Conservation (phyloP, 306 rosid genomes). For the Casuarina cunninghamiana region DNA sequence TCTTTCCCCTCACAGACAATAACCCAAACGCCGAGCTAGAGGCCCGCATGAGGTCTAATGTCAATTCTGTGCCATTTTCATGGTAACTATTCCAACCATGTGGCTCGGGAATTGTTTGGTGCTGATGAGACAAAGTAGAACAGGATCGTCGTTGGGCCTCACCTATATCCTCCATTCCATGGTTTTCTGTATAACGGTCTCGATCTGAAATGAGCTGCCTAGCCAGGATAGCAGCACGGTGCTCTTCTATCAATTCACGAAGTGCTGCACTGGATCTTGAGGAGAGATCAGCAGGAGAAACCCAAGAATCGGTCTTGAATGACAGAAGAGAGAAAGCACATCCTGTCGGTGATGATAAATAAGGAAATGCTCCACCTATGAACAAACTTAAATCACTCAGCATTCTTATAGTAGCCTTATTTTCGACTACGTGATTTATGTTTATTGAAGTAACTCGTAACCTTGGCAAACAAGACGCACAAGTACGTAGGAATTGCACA, state of each 20-base stretch:
- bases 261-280: constrained; percentile 82
- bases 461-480: neutral
- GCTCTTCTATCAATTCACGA: constrained; percentile 79
- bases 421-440: neutral
- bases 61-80: constrained; percentile 28
- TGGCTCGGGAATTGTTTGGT: constrained; percentile 50
- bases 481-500: neutral
- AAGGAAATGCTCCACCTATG: constrained; percentile 33
- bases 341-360: constrained; percentile 45
- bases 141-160: constrained; percentile 34
- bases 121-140: constrained; percentile 39
- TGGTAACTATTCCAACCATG: constrained; percentile 38
- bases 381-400: constrained; percentile 13
- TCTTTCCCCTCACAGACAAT: constrained; percentile 31
- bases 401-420: neutral
- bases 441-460: neutral
- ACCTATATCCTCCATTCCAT: constrained; percentile 36
- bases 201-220: constrained; percentile 56
- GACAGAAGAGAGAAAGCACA: constrained; percentile 99
- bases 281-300: constrained; percentile 64
- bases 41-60: constrained; percentile 47
- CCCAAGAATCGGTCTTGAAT: constrained; percentile 60
- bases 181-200: constrained; percentile 45
- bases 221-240: constrained; percentile 69
- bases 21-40: constrained; percentile 38